Conservation (phyloP, 805 yeast species). For the Suhomyces faveliae region DNA sequence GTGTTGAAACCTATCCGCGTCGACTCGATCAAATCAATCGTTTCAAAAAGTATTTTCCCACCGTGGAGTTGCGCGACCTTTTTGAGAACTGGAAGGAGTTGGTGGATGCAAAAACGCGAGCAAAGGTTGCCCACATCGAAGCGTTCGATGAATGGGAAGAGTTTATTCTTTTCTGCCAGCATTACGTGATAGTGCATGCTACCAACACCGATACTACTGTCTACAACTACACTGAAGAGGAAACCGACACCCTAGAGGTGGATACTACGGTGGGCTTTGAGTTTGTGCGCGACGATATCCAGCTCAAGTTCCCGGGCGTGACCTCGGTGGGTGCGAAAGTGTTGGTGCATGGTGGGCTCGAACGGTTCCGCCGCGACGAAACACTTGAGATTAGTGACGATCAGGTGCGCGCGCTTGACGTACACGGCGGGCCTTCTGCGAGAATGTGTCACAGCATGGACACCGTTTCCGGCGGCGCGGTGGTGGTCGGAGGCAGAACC, state of each 20-base stretch:
- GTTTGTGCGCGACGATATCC: conserved; percentile 10
- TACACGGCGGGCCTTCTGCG: conserved; percentile 26
- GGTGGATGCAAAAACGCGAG: conserved; percentile 38
- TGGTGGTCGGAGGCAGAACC: conserved; percentile 66
- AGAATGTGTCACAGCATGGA: conserved; percentile 62
- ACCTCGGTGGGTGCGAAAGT: conserved; percentile 18
- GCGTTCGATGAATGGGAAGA: conserved; percentile 86
- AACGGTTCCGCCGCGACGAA: conserved; percentile 26
- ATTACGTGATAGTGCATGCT: conserved; percentile 68
- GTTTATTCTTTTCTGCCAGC: conserved; percentile 71
- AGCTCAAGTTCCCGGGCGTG: conserved; percentile 46
- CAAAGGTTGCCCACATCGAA: conserved; percentile 50
- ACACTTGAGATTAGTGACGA: background rate
- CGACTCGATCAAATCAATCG: conserved; percentile 48
- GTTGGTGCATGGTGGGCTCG: conserved; percentile 42
- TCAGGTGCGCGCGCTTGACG: background rate
- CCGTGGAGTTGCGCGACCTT: conserved; percentile 54
- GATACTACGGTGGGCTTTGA: background rate
- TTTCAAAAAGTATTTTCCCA: conserved; percentile 48
- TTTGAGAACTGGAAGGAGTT: conserved; percentile 55
- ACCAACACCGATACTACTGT: conserved; percentile 34
- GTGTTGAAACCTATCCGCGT: conserved; percentile 58
- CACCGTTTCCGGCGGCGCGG: conserved; percentile 17
- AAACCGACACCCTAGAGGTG: background rate
- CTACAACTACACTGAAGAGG: background rate